These are phyloP conservation scores for Plectosphaerella plurivora DNA, from an alignment of 2,329 filamentous ascomycete genomes.

Conservation along the genomic window DNA sequence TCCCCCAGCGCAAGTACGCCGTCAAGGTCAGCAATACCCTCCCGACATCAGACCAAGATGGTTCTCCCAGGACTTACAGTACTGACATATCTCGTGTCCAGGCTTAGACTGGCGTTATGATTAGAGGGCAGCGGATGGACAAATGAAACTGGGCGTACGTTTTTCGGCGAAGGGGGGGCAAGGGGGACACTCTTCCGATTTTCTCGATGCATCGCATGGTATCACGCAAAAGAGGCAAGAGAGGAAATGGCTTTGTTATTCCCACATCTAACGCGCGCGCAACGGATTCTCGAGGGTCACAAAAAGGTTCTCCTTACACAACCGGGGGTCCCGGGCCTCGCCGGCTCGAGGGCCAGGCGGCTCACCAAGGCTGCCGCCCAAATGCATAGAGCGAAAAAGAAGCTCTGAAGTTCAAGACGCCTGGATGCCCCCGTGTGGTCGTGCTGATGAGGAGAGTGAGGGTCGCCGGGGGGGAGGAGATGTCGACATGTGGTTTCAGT, in stretches of 20 bases:
- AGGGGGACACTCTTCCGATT: conserved; percentile 4
- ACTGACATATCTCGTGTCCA: not conserved
- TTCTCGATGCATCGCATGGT: conserved; percentile 6
- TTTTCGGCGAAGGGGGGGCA: conserved; percentile 2
- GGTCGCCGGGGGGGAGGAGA: too few relatives aligned
- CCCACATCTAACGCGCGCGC: conserved; percentile 4
- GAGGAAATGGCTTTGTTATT: conserved; percentile 6
- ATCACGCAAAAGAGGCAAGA: conserved; percentile 1
- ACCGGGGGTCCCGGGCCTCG: not conserved
- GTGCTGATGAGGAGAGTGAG: too few relatives aligned
- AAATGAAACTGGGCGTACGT: conserved; percentile 5
- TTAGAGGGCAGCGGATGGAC: not conserved
- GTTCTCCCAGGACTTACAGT: not conserved
- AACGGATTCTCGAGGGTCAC: conserved; percentile 6
- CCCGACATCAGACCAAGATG: not conserved
- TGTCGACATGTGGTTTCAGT: too few relatives aligned
- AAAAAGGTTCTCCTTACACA: conserved; percentile 1
- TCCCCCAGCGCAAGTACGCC: conserved; percentile 98
- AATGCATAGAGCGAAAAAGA: conserved; percentile 5
- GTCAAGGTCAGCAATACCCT: conserved; percentile 70
- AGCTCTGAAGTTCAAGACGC: conserved; percentile 4
- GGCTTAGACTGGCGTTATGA: not conserved
- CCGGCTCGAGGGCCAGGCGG: not conserved
- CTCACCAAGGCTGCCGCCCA: conserved; percentile 2
- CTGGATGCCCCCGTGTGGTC: not conserved